Base-by-base conservation (phyloP, 345 rosid species). In the Odontarrhena argentea region DNA sequence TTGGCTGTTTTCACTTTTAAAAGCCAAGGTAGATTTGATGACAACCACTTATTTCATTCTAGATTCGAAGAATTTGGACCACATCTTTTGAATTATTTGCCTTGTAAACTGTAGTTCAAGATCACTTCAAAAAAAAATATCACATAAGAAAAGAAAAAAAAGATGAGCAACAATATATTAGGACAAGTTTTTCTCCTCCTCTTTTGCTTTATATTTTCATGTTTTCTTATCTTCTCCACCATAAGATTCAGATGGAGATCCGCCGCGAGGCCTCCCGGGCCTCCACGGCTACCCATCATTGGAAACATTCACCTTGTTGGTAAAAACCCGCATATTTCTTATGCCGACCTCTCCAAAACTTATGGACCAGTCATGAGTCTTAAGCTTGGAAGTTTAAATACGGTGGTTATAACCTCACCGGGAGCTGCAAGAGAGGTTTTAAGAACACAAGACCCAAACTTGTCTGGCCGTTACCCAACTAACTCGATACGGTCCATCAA, bases 341-440 rank as follows among this genome's bases (percentile, higher is more conserved):
- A 82, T 3, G 69, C 74, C 24, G 10, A 73, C 30, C 72, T 84
- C 44, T 71, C 86, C 14, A 65, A 74, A 63, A 73, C 53, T 0
- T 56, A 73, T 57, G 89, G 85, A 47, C 86, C 79, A 8, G 46
- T 82, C 37, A 82, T 80, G 75, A 66, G 65, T 58, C 77, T 82
- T 30, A 76, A 76, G 42, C 46, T 74, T 54, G 77, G 77, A 28
- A 46, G 52, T 36, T 40, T 62, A 13, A 28, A 61, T 9, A 37
- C 63, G 8, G 69, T 61, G 50, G 74, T 74, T 6, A 7, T 67
- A 15, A 30, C 58, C 53, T 74, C 77, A 58, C 77, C 77, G 12
- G 55, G 60, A 59, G 67, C 63, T 67, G 70, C 74, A 28, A 55
- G 67, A 55, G 74, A 68, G 41, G 70, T 74, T 34, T 15, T 74